phyloP scores from a whole-genome alignment of 345 rosid genomes.

The Linum trigynum region DNA sequence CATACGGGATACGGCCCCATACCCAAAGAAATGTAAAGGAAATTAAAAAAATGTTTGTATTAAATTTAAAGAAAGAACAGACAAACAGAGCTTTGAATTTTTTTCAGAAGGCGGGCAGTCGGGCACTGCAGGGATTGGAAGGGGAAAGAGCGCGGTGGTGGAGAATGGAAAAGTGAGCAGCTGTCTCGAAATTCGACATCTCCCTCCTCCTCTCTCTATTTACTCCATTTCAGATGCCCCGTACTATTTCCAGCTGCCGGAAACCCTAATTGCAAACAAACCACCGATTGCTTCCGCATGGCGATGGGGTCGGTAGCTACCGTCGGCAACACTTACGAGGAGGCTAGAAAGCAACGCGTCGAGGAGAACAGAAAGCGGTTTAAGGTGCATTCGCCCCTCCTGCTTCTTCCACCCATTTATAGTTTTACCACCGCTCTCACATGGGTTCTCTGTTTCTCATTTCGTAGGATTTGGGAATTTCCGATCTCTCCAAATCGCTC shows the following conservation, averaged over 20 bases:
- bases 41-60: no score
- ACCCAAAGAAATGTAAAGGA: no score
- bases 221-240: background rate
- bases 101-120: no score
- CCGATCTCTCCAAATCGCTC: slow-evolving; percentile 15
- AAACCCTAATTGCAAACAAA: background rate
- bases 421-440: background rate
- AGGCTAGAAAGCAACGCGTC: slow-evolving; percentile 36
- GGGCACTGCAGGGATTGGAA: background rate
- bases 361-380: slow-evolving; percentile 38
- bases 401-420: background rate
- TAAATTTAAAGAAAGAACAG: no score
- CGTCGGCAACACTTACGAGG: slow-evolving; percentile 29
- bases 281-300: background rate
- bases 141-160: background rate
- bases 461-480: slow-evolving; percentile 32
- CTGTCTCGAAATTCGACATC: no score
- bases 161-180: background rate
- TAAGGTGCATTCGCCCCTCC: slow-evolving; percentile 17
- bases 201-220: background rate
- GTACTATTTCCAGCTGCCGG: background rate
- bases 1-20: no score
- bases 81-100: no score
- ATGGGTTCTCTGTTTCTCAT: background rate
- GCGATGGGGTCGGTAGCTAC: background rate